A percentile compares a stretch with the other conserved stretches of the same genome.
Conservation (phyloP, 257 asterid genomes). For the Lantana camara region DNA sequence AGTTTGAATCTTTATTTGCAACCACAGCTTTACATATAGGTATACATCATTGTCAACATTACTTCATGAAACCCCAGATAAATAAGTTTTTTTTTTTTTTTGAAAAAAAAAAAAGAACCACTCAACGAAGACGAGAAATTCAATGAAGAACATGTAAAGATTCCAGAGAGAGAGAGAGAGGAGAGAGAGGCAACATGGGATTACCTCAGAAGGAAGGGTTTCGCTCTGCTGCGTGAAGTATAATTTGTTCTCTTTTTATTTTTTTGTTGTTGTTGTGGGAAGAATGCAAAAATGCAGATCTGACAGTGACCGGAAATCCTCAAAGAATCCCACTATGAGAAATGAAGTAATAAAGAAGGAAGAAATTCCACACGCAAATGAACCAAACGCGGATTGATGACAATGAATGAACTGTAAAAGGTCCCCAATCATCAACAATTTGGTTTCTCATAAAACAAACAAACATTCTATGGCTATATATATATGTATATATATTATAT, state of each 20-base stretch:
- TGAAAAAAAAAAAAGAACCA: background rate
- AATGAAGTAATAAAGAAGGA: conserved; percentile 19
- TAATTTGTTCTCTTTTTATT: too few relatives aligned
- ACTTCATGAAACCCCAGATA: conserved; percentile 20
- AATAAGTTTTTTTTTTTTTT: too few relatives aligned
- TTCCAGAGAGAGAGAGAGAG: conserved; percentile 15
- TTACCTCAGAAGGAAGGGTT: conserved; percentile 32
- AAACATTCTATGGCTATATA: conserved; percentile 36
- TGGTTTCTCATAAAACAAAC: conserved; percentile 17
- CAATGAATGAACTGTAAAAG: conserved; percentile 48
- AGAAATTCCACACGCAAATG: conserved; percentile 33
- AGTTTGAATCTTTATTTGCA: conserved; percentile 29
- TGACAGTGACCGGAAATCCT: conserved; percentile 48
- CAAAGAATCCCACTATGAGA: conserved; percentile 26
- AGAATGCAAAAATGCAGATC: conserved; percentile 52
- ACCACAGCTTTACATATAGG: conserved; percentile 19
- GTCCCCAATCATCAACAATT: conserved; percentile 25
- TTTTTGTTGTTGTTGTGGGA: background rate
- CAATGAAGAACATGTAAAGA: conserved; percentile 24
- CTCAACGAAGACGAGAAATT: background rate
- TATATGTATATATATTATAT: conserved; percentile 3
- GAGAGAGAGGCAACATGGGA: conserved; percentile 34
- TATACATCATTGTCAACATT: background rate
- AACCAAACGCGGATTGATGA: conserved; percentile 76
- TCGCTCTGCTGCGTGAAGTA: conserved; percentile 21